These are phyloP conservation scores for Candida palmyrensis DNA, from an alignment of 805 yeast species.

Conservation along the genomic window DNA sequence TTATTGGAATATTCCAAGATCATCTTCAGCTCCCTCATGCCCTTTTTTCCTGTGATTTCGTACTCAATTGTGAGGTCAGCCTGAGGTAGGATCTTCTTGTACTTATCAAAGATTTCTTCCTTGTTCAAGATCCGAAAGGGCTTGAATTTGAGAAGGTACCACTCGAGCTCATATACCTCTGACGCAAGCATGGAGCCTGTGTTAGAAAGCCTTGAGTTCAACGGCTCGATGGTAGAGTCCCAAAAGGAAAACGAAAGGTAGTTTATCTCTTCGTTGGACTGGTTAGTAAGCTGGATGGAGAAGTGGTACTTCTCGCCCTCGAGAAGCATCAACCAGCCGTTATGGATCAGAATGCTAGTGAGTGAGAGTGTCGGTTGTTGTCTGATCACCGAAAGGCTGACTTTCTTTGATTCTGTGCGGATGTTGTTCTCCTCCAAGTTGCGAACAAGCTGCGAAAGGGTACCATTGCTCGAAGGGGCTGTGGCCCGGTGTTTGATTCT, in stretches of 20 bases:
- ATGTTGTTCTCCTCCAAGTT: slow-evolving; percentile 21
- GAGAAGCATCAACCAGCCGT: slow-evolving; percentile 67
- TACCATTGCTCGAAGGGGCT: not conserved
- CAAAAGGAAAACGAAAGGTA: slow-evolving; percentile 56
- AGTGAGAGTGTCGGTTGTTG: slow-evolving; percentile 60
- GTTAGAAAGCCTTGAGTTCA: slow-evolving; percentile 46
- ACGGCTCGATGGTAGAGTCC: slow-evolving; percentile 69
- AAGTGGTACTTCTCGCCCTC: slow-evolving; percentile 68
- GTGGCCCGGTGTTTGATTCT: not conserved
- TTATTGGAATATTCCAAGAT: slow-evolving; percentile 57
- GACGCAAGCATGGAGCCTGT: slow-evolving; percentile 34
- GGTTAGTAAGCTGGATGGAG: slow-evolving; percentile 50
- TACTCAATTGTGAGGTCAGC: slow-evolving; percentile 45
- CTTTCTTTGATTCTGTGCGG: slow-evolving; percentile 13
- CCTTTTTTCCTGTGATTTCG: slow-evolving; percentile 67
- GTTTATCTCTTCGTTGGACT: slow-evolving; percentile 52
- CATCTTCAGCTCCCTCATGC: slow-evolving; percentile 61
- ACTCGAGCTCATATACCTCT: slow-evolving; percentile 74
- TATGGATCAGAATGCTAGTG: slow-evolving; percentile 47
- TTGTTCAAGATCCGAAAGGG: slow-evolving; percentile 54
- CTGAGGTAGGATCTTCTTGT: slow-evolving; percentile 35
- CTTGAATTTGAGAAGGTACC: slow-evolving; percentile 51
- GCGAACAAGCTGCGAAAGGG: slow-evolving; percentile 13
- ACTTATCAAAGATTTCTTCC: slow-evolving; percentile 27
- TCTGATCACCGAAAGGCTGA: slow-evolving; percentile 30